phyloP scores from a whole-genome alignment of 768 basidiomycete species.

The Suillus subaureus region DNA sequence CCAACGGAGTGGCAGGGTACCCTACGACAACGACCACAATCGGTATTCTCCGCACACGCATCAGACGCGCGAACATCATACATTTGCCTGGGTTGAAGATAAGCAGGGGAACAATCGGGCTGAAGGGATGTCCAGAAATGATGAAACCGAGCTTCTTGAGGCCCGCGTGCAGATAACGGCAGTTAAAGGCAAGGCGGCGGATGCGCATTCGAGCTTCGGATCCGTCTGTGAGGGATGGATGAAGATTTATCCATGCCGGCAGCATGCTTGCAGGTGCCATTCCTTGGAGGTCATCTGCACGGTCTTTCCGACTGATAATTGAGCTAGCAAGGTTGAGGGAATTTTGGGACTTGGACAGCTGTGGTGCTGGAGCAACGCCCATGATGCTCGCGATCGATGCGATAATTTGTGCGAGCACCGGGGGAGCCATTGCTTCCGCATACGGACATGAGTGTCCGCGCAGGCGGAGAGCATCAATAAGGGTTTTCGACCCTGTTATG shows the following conservation, averaged over 20 bases:
- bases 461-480: conserved; percentile 82
- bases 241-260: conserved; percentile 80
- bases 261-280: conserved; percentile 65
- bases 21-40: conserved; percentile 90
- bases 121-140: conserved; percentile 88
- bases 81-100: conserved; percentile 95
- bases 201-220: conserved; percentile 82
- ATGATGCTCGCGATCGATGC: conserved; percentile 97
- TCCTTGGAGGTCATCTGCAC: conserved; percentile 57
- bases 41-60: conserved; percentile 64
- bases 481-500: conserved; percentile 78
- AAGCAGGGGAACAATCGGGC: conserved; percentile 91
- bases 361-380: conserved; percentile 61
- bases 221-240: conserved; percentile 74
- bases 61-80: conserved; percentile 87
- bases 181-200: conserved; percentile 91
- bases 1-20: conserved; percentile 89
- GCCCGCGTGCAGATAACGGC: conserved; percentile 85
- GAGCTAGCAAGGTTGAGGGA: conserved; percentile 37
- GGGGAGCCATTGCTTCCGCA: conserved; percentile 88
- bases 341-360: conserved; percentile 33
- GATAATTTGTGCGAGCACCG: conserved; percentile 90
- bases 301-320: conserved; percentile 25
- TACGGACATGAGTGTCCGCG: conserved; percentile 82
- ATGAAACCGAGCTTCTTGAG: conserved; percentile 95